phyloP scores from a whole-genome alignment of 2,329 filamentous ascomycete genomes.

The Simplicillium aogashimaense region DNA sequence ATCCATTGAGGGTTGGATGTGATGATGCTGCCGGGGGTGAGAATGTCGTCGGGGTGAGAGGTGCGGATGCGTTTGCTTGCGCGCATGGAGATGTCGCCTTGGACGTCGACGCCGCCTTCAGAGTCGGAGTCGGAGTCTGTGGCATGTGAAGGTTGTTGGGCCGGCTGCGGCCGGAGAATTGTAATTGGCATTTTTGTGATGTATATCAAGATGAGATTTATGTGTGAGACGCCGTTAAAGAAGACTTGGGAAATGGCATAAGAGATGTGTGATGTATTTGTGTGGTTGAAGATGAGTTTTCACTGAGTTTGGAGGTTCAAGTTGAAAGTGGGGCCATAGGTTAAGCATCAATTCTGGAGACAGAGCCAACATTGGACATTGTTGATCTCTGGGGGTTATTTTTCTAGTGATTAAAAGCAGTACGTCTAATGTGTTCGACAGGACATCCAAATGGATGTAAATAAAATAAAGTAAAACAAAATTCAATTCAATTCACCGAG shows the following conservation, averaged over 20 bases:
- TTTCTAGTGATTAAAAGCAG: too few species aligned
- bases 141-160: conserved; percentile 16
- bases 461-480: too few species aligned
- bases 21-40: conserved; percentile 82
- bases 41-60: conserved; percentile 41
- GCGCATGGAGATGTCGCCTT: conserved; percentile 35
- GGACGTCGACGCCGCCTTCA: conserved; percentile 33
- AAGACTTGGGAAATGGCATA: too few species aligned
- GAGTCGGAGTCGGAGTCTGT: conserved; percentile 25
- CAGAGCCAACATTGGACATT: too few species aligned
- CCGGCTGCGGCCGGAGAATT: conserved; percentile 31
- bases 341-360: too few species aligned
- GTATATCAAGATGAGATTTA: neutral
- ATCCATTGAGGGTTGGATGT: conserved; percentile 96
- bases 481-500: too few species aligned
- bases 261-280: conserved; percentile 1
- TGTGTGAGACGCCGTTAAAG: neutral
- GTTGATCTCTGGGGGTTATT: too few species aligned
- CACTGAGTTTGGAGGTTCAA: conserved; percentile 9
- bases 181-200: conserved; percentile 33
- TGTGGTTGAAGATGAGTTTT: neutral
- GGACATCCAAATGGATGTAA: too few species aligned
- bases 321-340: conserved; percentile 19
- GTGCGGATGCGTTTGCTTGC: conserved; percentile 24
- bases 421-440: too few species aligned